A percentile compares a stretch with the other conserved stretches of the same genome.
phyloP scores from a whole-genome alignment of 768 basidiomycete species.

The Pulveroboletus sp. region DNA sequence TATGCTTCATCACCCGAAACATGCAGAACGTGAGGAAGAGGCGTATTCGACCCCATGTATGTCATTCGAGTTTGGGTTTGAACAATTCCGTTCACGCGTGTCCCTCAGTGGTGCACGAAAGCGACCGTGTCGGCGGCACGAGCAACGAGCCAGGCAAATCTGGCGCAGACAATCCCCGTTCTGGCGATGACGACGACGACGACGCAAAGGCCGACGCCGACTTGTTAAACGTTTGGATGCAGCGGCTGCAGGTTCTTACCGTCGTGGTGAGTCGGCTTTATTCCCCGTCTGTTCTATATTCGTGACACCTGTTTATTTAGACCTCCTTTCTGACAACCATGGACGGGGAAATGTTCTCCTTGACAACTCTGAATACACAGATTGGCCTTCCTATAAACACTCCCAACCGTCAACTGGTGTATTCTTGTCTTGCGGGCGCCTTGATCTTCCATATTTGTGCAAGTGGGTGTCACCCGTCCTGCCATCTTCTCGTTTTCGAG shows the following conservation, averaged over 20 bases:
- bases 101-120: constrained; percentile 3
- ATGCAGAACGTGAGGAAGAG: neutral
- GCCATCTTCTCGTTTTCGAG: neutral
- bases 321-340: constrained; percentile 29
- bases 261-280: constrained; percentile 20
- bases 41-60: constrained; percentile 13
- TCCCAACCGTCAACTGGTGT: constrained; percentile 22
- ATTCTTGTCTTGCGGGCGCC: constrained; percentile 29
- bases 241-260: constrained; percentile 28
- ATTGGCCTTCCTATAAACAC: constrained; percentile 7
- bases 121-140: constrained; percentile 3
- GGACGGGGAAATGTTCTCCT: constrained; percentile 26
- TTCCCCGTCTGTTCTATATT: neutral
- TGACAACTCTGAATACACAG: constrained; percentile 23
- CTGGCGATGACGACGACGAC: constrained; percentile 4
- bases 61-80: neutral
- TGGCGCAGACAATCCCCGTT: neutral
- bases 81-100: neutral
- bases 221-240: constrained; percentile 23
- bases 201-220: constrained; percentile 15
- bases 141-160: constrained; percentile 6
- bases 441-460: constrained; percentile 31
- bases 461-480: constrained; percentile 13
- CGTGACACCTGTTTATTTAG: constrained; percentile 10
- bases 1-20: constrained; percentile 1